A percentile compares a stretch with the other conserved stretches of the same genome.
Evolutionary conservation across 306 rosid species (phyloP).

Genomic region (Carpinus viminea): DNA sequence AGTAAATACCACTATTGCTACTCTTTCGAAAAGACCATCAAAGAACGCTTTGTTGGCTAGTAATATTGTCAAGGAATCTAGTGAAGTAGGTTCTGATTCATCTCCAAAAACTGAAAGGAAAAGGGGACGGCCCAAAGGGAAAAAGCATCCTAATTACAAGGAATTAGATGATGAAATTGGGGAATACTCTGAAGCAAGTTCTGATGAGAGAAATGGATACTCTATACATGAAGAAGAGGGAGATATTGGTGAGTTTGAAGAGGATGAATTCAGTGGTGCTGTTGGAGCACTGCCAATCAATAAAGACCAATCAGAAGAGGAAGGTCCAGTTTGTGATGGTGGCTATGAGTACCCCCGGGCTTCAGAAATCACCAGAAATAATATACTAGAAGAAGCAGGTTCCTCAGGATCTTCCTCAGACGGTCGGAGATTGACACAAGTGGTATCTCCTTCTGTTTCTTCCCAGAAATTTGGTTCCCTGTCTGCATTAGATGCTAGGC

Average conservation of each 20-base stretch:
- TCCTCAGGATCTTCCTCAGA: constrained; percentile 78
- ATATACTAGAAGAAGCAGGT: constrained; percentile 68
- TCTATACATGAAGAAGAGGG: constrained; percentile 89
- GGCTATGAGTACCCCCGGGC: constrained; percentile 60
- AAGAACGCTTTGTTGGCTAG: constrained; percentile 62
- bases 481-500: constrained; percentile 82
- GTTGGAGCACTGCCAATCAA: constrained; percentile 55
- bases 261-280: constrained; percentile 73
- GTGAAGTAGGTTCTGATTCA: constrained; percentile 71
- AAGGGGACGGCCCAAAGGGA: constrained; percentile 85
- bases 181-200: constrained; percentile 85
- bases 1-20: constrained; percentile 72
- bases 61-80: constrained; percentile 52
- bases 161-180: constrained; percentile 86
- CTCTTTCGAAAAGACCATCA: constrained; percentile 73
- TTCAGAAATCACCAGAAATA: constrained; percentile 53
- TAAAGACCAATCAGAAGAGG: constrained; percentile 66
- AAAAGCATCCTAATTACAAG: constrained; percentile 68
- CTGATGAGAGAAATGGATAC: constrained; percentile 78
- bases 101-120: constrained; percentile 68
- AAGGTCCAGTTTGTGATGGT: constrained; percentile 54
- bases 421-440: constrained; percentile 55
- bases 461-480: constrained; percentile 92
- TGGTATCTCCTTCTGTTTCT: constrained; percentile 68
- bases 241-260: constrained; percentile 83